Evolutionary conservation across 345 rosid species (phyloP), one percentile per base, ranked within the genome.

Genomic region (Populus ilicifolia): DNA sequence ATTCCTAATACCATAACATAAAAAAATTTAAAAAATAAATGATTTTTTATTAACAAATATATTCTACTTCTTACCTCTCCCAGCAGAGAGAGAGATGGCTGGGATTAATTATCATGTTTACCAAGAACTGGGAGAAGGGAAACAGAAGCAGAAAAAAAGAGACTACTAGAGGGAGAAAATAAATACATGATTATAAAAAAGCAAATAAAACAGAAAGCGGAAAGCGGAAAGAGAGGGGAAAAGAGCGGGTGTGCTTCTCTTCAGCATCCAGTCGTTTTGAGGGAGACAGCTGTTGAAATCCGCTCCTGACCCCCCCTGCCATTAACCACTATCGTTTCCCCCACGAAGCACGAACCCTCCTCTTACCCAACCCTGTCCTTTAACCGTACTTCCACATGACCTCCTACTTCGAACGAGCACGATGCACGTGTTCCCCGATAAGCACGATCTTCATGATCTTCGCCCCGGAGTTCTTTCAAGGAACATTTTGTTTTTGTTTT

Each of bases 221-320:
- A 76, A 66, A 73, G 59, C 27, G 8, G 6, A 61, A 21, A 62
- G 30, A 6, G 46, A 8, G 63, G 27, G 35, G 25, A 36, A 4
- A 30, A 12, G 41, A 36, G 5, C 17, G 61, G 11, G 27, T 14
- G 66, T 39, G 13, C 25, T 18, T 11, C 13, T 43, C n/a, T 23
- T 1, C 54, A 74, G 43, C 61, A 35, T 25, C 75, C 70, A 72
- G 36, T 36, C 36, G 71, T 71, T 74, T 54, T 79, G 76, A 79
- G 83, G 83, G 73, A 70, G 62, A 83, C 83, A 83, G 86, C 86
- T 83, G 85, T 77, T 20, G 30, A 54, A 69, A n/a, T 12, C 63
- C 25, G 14, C 63, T 20, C 23, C n/a, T 52, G 6, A 23, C 63
- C 0, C 27, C 29, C 63, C 27, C 63, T 10, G 1, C 63, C 17